Evolutionary conservation across 768 basidiomycete species (phyloP).

Genomic region (Hysterangium stoloniferum): DNA sequence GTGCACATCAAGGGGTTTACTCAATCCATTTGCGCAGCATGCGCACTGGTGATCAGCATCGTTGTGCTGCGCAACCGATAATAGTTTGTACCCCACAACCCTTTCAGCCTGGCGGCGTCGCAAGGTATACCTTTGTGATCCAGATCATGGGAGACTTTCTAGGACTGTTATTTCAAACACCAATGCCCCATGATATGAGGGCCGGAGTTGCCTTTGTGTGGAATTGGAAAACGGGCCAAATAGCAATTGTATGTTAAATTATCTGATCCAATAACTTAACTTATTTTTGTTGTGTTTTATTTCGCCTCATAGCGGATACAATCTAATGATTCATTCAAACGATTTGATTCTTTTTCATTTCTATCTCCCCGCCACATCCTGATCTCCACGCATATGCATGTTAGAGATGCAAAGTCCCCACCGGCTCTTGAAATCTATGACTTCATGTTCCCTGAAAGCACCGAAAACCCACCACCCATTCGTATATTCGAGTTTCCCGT

Average conservation of each 20-base stretch:
- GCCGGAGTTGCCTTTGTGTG: conserved; percentile 50
- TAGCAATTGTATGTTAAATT: conserved; percentile 38
- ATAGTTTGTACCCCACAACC: conserved; percentile 27
- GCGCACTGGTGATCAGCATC: conserved; percentile 39
- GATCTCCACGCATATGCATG: conserved; percentile 16
- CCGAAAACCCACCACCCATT: not conserved
- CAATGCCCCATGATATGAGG: conserved; percentile 24
- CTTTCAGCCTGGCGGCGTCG: not conserved
- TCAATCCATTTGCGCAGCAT: conserved; percentile 40
- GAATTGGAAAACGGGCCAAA: conserved; percentile 57
- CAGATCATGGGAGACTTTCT: conserved; percentile 48
- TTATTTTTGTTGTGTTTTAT: not conserved
- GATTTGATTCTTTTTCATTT: conserved; percentile 20
- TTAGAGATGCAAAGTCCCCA: conserved; percentile 20
- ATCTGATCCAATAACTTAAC: not conserved
- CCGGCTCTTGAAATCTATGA: conserved; percentile 5
- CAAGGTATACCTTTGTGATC: conserved; percentile 30
- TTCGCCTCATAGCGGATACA: conserved; percentile 10
- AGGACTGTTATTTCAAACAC: conserved; percentile 38
- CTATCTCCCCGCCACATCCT: conserved; percentile 20
- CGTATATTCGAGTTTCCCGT: conserved; percentile 1
- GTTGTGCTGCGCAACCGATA: conserved; percentile 29
- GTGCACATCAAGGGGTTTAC: too few species aligned
- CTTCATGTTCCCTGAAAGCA: not conserved
- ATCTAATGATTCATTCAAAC: conserved; percentile 4